Base-by-base conservation (phyloP, 805 yeast species). In the Metschnikowia cubensis region DNA sequence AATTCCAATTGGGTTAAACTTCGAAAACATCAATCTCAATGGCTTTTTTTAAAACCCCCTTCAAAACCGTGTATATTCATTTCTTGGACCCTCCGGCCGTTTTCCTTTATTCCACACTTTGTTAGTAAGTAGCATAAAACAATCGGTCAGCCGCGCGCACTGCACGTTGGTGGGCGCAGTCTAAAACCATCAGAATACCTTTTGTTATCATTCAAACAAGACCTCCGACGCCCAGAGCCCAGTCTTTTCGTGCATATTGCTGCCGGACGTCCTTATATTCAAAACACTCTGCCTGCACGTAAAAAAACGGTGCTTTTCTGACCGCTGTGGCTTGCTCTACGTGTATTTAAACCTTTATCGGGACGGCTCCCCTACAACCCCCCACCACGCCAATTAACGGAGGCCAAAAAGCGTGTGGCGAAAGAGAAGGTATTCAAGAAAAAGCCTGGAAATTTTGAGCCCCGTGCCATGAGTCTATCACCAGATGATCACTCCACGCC, bases 401-500 rank as follows among this genome's bases (percentile, higher is more conserved):
- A n/a, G 13, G 13, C 3, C 13, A 11, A 31, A 15, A 31, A 25
- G 35, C 7, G 17, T 13, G 13, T 18, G 14, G 35, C 10, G 4
- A 17, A 41, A 18, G 7, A 3, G 10, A 10, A 14, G 29, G 17
- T 6, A 7, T 17, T 3, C 25, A 6, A 41, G 32, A 14, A 17
- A 6, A n/a, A 20, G 13, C 13, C 15, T 4, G 7, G 14, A 18
- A 32, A 31, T 10, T 34, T 20, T 4, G n/a, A 22, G 20, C 31
- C 31, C 31, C 4, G 15, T 13, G 25, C 29, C 25, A 42, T 42
- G 45, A 42, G 45, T 20, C 31, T 42, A n/a, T 42, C 45, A 2
- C 42, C 45, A 11, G 48, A 35, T 6, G 20, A 33, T 32, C 42
- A 20, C 32, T 47, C 52, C 35, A 55, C 60, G 25, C 62, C 62